Conservation (phyloP, 1,284 basidiomycete species). For the Vanrija pseudolonga region DNA sequence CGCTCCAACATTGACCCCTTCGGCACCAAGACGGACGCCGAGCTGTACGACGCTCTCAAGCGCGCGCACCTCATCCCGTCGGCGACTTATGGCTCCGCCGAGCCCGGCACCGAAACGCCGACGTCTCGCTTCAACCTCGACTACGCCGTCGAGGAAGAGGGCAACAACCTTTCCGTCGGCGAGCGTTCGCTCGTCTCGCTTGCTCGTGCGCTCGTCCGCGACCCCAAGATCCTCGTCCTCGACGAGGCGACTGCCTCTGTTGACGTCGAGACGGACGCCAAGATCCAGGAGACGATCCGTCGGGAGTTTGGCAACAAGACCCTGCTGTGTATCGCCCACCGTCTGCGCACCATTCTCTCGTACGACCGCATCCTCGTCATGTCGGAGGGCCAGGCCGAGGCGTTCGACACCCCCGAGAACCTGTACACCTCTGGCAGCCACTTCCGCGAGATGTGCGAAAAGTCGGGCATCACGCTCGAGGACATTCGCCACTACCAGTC, state of each 20-base stretch:
- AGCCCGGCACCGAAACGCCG: slow-evolving; percentile 22
- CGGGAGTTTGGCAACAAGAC: slow-evolving; percentile 63
- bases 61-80: slow-evolving; percentile 65
- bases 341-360: slow-evolving; percentile 70
- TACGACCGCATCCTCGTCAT: slow-evolving; percentile 72
- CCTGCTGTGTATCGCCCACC: slow-evolving; percentile 63
- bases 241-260: slow-evolving; percentile 55
- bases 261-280: slow-evolving; percentile 67
- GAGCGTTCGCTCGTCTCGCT: slow-evolving; percentile 65
- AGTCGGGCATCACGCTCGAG: slow-evolving; percentile 64
- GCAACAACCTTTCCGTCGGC: slow-evolving; percentile 68
- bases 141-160: slow-evolving; percentile 77
- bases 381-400: slow-evolving; percentile 64
- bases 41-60: slow-evolving; percentile 75
- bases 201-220: slow-evolving; percentile 62
- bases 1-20: slow-evolving; percentile 71
- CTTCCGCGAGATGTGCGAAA: slow-evolving; percentile 70
- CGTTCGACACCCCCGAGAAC: slow-evolving; percentile 73
- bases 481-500: slow-evolving; percentile 53
- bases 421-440: slow-evolving; percentile 68
- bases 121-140: slow-evolving; percentile 69
- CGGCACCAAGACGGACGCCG: slow-evolving; percentile 65
- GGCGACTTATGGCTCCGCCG: slow-evolving; percentile 11
- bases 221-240: slow-evolving; percentile 57
- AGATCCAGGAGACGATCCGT: slow-evolving; percentile 67